Evolutionary conservation across 1,284 basidiomycete genomes (phyloP), one percentile per base, ranked within the genome.

Genomic region (Amylostereum chailletii): DNA sequence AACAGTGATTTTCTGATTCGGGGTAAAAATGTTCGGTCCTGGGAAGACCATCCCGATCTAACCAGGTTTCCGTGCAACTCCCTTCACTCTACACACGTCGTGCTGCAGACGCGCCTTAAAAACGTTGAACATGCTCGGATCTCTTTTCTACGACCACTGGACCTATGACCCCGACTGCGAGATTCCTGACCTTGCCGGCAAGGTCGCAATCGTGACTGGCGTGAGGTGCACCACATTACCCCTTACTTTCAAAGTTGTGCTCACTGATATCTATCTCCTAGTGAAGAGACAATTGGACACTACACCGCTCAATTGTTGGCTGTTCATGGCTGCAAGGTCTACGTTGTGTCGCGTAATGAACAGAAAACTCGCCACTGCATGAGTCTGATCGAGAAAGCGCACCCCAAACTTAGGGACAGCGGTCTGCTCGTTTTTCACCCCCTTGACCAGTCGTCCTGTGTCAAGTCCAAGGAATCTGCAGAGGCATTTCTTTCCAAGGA

Each of bases 401-500:
- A 66, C 38, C 40, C 39, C 8, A 26, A 19, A 56, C 57, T 4
- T 66, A 69, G 42, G 66, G 66, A 1, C 54, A 67, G 4, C 63
- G 40, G 19, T 52, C 54, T 0, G 59, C 60, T 81, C 10, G 52
- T 68, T 2, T 77, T 68, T 63, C 58, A 76, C 8, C 57, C 69
- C 11, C 64, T 78, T 8, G 76, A 82, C 53, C 61, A 80, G 42
- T 54, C 60, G 32, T 68, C 72, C 38, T 71, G 74, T 3, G 59
- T 62, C 30, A 58, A 64, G 4, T 71, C 71, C 7, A 74, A 71
- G 54, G 55, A 60, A n/a, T 57, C 74, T 1, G 80, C 72, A 0
- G 67, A 72, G 49, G 66, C 65, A 30, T 75, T 81, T 51, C 53
- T 76, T 60, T 52, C 50, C 34, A 65, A 61, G 39, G 79, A 82